Evolutionary conservation across 129 eudicot species (phyloP), one percentile per base, ranked within the genome.

Genomic region (Sambucus nigra): DNA sequence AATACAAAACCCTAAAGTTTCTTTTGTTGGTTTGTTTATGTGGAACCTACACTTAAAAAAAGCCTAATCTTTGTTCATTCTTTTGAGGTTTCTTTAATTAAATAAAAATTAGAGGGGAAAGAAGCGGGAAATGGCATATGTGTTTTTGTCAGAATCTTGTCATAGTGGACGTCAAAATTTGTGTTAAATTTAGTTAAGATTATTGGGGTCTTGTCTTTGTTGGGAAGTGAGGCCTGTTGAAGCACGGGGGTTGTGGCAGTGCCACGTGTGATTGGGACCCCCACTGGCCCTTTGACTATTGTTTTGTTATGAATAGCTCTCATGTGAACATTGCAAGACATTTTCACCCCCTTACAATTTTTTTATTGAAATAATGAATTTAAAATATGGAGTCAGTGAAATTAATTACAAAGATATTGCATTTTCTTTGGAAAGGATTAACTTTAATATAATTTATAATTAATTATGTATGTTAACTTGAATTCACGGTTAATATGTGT

Each of bases 111-210:
- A 48, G 67, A 31, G 55, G 32, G 59, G 20, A 26, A 60, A 47
- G 65, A 65, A 65, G 86, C 77, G 86, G 78, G 83, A 83, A 79
- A 67, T 51, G 51, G 55, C 22, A 27, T 26, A 11, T 24, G 55
- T 50, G 25, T 67, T 50, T 18, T 20, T 24, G 42, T 57, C 9
- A 31, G 71, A 67, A 66, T 76, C 73, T 69, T 44, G 22, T 6
- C 46, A 61, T 48, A 7, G 57, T 47, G 84, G 84, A 72, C 72
- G 63, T 72, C 44, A 72, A 59, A 20, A 33, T 49, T 31, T 27
- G 51, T 68, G 67, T 77, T 29, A 72, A 71, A 77, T 77, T 49
- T 54, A 67, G 78, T 71, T 20, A 64, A 58, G 68, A 40, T 51
- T 66, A 18, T n/a, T 32, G 47, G 53, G 69, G 45, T 45, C 31